phyloP scores from a whole-genome alignment of 2,329 filamentous ascomycete species.

The Fusarium vanettenii region DNA sequence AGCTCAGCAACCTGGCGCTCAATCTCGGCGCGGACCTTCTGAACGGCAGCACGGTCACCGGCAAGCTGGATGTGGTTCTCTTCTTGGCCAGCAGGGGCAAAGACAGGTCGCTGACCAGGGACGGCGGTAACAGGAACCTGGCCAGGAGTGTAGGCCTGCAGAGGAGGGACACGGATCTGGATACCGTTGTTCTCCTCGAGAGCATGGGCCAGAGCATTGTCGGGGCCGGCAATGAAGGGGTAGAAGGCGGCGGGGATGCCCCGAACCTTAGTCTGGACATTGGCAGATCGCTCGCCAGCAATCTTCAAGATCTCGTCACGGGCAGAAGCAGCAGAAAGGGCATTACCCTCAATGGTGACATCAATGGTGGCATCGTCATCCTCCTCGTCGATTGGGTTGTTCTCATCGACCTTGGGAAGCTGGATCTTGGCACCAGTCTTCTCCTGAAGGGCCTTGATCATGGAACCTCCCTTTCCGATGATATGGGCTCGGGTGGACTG shows the following conservation, averaged over 20 bases:
- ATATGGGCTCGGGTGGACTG: conserved; percentile 87
- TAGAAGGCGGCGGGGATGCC: conserved; percentile 92
- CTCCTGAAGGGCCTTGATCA: conserved; percentile 90
- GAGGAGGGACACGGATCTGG: conserved; percentile 84
- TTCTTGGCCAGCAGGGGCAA: conserved; percentile 73
- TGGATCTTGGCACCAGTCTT: conserved; percentile 91
- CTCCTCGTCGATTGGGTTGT: conserved; percentile 66
- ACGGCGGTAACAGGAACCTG: conserved; percentile 72
- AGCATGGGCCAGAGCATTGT: conserved; percentile 73
- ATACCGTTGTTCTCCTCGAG: conserved; percentile 84
- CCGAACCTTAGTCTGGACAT: conserved; percentile 83
- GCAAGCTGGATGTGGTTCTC: conserved; percentile 86
- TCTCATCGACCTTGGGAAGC: conserved; percentile 83
- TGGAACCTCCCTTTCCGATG: conserved; percentile 91
- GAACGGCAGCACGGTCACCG: conserved; percentile 86
- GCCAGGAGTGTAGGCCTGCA: conserved; percentile 79
- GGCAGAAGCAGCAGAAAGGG: conserved; percentile 86
- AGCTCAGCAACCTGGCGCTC: conserved; percentile 83
- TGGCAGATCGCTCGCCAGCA: conserved; percentile 85
- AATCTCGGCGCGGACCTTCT: conserved; percentile 82
- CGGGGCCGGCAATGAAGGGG: conserved; percentile 89
- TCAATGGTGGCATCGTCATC: conserved; percentile 89
- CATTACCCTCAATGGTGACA: conserved; percentile 90
- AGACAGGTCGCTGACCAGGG: conserved; percentile 74
- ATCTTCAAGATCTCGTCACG: conserved; percentile 87